Evolutionary conservation across 257 asterid genomes (phyloP), one percentile per base, ranked within the genome.

Genomic region (Petunia axillaris): DNA sequence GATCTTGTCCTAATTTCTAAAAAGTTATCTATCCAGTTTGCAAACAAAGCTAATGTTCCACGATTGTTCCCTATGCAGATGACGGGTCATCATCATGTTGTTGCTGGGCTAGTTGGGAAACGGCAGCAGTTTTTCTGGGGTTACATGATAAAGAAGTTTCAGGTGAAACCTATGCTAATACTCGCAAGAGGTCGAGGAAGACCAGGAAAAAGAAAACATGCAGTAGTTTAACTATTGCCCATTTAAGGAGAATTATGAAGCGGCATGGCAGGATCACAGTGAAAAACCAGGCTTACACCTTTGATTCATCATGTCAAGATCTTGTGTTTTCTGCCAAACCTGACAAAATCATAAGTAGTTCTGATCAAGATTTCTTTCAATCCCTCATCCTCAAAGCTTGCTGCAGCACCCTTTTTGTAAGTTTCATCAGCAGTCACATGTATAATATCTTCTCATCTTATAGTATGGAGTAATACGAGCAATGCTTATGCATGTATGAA

Each of bases 71-170:
- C 15, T 41, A 78, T 84, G 66, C 63, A 92, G 99, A 93, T 87
- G 94, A 92, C 59, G 99, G 97, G 37, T 90, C 98, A 70, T 84
- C 92, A 75, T 81, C 86, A 14, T 92, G 93, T 83, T 93, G 97
- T 81, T 90, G 97, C 86, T 95, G 98, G 99, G 89, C 88, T 5
- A 87, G 90, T 82, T 75, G 87, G 13, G 91, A 91, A 66, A 86
- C 48, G 16, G 94, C 97, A 86, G 94, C 89, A 48, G 79, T 87
- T 59, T 83, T 95, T 79, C 96, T 95, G 46, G 87, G 90, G 81
- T 71, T 93, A 80, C 85, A 74, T 75, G 71, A 50, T 25, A 79
- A 86, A 79, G 87, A 79, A 15, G 41, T 39, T 83, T 60, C 82
- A 53, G 68, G 66, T 64, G 41, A 82, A 75, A 70, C 57, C 41